Evolutionary conservation across 768 basidiomycete genomes (phyloP).

Genomic region (Pseudohyphozyma bogoriensis): DNA sequence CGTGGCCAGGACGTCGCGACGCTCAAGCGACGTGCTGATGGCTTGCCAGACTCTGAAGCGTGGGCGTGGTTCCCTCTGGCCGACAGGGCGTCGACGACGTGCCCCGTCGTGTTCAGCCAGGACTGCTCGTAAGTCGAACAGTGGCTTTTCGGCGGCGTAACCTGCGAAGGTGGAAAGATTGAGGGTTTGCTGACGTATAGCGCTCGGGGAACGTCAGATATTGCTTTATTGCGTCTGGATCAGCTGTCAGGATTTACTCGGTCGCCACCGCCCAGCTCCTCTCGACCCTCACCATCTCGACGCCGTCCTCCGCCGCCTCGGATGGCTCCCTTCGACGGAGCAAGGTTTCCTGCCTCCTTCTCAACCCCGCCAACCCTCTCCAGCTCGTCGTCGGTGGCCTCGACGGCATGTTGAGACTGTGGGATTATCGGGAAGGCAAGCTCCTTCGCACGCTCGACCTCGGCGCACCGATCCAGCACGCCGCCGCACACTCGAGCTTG

Average conservation of each 20-base stretch:
- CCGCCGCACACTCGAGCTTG: constrained; percentile 61
- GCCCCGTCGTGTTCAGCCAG: constrained; percentile 24
- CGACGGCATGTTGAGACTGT: constrained; percentile 75
- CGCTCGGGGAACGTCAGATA: no score
- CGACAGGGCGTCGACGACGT: background rate
- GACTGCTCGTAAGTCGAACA: constrained; percentile 8
- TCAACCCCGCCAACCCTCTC: constrained; percentile 77
- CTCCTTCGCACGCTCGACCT: constrained; percentile 65
- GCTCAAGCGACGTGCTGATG: background rate
- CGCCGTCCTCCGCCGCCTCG: constrained; percentile 16
- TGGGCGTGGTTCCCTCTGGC: constrained; percentile 3
- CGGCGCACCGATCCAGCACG: constrained; percentile 56
- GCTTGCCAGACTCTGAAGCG: background rate
- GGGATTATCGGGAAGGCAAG: constrained; percentile 84
- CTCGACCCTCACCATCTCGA: constrained; percentile 61
- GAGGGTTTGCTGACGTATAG: no score
- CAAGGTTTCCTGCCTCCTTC: constrained; percentile 57
- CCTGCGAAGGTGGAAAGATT: no score
- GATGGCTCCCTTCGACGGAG: constrained; percentile 31
- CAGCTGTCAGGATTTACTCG: constrained; percentile 77
- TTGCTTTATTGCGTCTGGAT: constrained; percentile 77
- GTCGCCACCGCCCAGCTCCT: constrained; percentile 64
- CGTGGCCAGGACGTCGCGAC: no score
- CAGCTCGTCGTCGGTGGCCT: constrained; percentile 78
- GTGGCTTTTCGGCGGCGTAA: background rate